A percentile compares a stretch with the other conserved stretches of the same genome.
phyloP scores from a whole-genome alignment of 2,329 filamentous ascomycete species.

The Xylaria sp. region DNA sequence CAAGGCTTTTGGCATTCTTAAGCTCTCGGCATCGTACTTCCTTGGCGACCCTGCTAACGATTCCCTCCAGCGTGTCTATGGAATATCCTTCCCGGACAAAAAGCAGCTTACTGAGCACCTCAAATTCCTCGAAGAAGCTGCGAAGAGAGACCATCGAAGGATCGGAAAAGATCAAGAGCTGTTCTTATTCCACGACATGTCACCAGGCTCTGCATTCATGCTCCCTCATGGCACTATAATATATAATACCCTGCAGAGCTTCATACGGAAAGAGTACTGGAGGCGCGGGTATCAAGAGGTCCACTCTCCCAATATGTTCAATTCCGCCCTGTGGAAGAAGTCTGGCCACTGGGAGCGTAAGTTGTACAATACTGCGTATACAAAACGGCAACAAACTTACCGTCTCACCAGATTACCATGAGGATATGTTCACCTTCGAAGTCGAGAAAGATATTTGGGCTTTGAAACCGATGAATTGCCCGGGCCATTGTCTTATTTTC shows the following conservation, averaged over 20 bases:
- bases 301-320: conserved; percentile 96
- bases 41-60: conserved; percentile 93
- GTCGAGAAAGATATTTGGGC: conserved; percentile 76
- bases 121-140: conserved; percentile 96
- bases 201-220: conserved; percentile 94
- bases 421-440: conserved; percentile 75
- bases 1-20: conserved; percentile 93
- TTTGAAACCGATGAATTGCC: conserved; percentile 94
- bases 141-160: conserved; percentile 93
- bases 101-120: conserved; percentile 93
- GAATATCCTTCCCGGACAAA: conserved; percentile 95
- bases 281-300: conserved; percentile 95
- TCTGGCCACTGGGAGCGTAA: conserved; percentile 87
- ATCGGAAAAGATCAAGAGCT: conserved; percentile 96
- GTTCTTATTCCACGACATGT: conserved; percentile 95
- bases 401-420: conserved; percentile 72
- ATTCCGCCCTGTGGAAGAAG: conserved; percentile 90
- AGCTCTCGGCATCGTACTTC: conserved; percentile 84
- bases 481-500: conserved; percentile 88
- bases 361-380: neutral
- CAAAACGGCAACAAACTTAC: conserved; percentile 7
- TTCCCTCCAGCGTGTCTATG: conserved; percentile 94
- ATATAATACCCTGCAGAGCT: conserved; percentile 86
- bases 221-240: conserved; percentile 92
- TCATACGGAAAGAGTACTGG: conserved; percentile 89